phyloP scores from a whole-genome alignment of 495 filamentous ascomycete genomes.

The Penicillium herquei region DNA sequence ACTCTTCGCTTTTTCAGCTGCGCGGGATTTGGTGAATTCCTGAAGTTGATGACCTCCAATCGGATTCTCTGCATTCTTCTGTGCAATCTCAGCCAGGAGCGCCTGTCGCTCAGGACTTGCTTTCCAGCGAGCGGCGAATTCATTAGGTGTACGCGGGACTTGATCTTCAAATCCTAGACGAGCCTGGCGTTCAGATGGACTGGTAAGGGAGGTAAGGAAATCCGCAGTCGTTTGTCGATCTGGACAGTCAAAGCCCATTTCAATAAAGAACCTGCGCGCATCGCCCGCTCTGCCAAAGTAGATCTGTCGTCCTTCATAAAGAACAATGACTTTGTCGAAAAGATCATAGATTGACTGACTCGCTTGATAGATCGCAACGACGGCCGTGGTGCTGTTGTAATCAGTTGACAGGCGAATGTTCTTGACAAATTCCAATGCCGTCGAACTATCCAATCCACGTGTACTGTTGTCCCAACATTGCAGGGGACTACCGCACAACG shows the following conservation, averaged over 20 bases:
- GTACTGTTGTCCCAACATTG: slow-evolving; percentile 85
- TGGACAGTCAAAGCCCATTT: slow-evolving; percentile 75
- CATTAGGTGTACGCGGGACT: slow-evolving; percentile 70
- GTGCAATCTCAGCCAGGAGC: slow-evolving; percentile 68
- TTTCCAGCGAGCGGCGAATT: slow-evolving; percentile 74
- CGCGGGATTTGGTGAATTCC: slow-evolving; percentile 66
- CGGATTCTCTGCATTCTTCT: slow-evolving; percentile 62
- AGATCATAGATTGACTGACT: slow-evolving; percentile 72
- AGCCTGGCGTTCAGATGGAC: slow-evolving; percentile 62
- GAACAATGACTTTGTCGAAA: slow-evolving; percentile 75
- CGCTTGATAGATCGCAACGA: slow-evolving; percentile 85
- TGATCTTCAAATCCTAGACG: slow-evolving; percentile 62
- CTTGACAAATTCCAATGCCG: slow-evolving; percentile 76
- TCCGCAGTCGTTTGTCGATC: slow-evolving; percentile 73
- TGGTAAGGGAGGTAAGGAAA: slow-evolving; percentile 79
- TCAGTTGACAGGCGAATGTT: slow-evolving; percentile 66
- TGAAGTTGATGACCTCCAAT: slow-evolving; percentile 62
- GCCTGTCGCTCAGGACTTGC: slow-evolving; percentile 64
- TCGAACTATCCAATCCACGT: slow-evolving; percentile 75
- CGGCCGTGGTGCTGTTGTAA: slow-evolving; percentile 60
- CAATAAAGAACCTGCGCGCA: slow-evolving; percentile 67
- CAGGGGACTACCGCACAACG: slow-evolving; percentile 62
- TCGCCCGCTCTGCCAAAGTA: slow-evolving; percentile 65
- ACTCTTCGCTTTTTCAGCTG: slow-evolving; percentile 51
- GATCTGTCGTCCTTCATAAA: slow-evolving; percentile 83